phyloP scores from a whole-genome alignment of 2,329 filamentous ascomycete genomes.

The Xylaria sp. region DNA sequence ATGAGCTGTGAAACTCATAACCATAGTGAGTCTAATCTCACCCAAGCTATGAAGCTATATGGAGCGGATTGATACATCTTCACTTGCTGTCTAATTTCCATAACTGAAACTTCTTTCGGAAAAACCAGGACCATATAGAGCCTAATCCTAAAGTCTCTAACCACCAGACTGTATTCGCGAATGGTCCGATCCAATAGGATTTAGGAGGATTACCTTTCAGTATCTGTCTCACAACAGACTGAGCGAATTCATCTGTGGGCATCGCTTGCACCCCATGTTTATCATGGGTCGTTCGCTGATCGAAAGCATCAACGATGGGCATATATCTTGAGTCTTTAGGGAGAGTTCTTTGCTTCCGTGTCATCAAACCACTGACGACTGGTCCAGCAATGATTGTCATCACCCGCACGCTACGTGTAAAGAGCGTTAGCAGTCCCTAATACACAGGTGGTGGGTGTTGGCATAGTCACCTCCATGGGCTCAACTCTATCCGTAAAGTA shows the following conservation, averaged over 20 bases:
- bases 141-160: constrained; percentile 32
- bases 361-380: constrained; percentile 34
- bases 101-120: constrained; percentile 32
- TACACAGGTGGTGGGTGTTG: neutral
- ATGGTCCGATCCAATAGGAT: constrained; percentile 36
- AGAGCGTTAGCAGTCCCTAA: neutral
- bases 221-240: constrained; percentile 27
- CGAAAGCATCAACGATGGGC: constrained; percentile 32
- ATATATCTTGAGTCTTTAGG: constrained; percentile 32
- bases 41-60: neutral
- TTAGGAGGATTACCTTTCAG: constrained; percentile 22
- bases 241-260: constrained; percentile 31
- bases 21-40: neutral
- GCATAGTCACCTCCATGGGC: constrained; percentile 30
- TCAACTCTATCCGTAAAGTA: constrained; percentile 38
- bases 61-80: neutral
- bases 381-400: constrained; percentile 34
- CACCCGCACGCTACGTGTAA: constrained; percentile 27
- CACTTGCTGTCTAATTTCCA: constrained; percentile 29
- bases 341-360: constrained; percentile 25
- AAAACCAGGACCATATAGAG: constrained; percentile 35
- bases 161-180: constrained; percentile 32
- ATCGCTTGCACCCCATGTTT: constrained; percentile 34
- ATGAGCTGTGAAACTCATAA: neutral
- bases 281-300: constrained; percentile 31